Percentiles rank a stretch among this genome's conserved stretches.
These are phyloP conservation scores for Aspergillus sp. DNA, from an alignment of 2,329 filamentous ascomycete species.

Conservation along the genomic window DNA sequence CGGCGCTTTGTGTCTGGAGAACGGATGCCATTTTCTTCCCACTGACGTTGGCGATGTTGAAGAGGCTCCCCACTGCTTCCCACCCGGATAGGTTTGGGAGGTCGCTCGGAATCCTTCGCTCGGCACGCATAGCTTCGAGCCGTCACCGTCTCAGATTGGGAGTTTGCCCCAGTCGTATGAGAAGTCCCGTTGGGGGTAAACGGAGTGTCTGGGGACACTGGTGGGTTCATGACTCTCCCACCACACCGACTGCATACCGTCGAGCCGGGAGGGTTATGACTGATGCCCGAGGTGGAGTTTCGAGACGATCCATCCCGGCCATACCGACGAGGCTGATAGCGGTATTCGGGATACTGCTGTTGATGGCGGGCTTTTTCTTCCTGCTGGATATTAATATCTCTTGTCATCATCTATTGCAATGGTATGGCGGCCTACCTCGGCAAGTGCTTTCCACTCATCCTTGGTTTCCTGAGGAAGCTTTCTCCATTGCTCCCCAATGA, in stretches of 20 bases:
- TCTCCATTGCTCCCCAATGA: conserved; percentile 92
- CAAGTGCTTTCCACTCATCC: conserved; percentile 81
- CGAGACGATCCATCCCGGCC: conserved; percentile 52
- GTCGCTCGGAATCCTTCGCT: conserved; percentile 21
- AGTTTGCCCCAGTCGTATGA: conserved; percentile 32
- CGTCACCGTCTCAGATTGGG: conserved; percentile 24
- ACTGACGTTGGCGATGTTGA: conserved; percentile 23
- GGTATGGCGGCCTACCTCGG: conserved; percentile 58
- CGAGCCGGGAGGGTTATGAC: conserved; percentile 34
- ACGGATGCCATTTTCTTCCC: conserved; percentile 37
- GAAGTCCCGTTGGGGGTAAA: conserved; percentile 34
- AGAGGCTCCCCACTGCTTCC: conserved; percentile 21
- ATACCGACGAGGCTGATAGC: conserved; percentile 80
- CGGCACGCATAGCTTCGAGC: conserved; percentile 22
- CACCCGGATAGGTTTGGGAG: conserved; percentile 24
- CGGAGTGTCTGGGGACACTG: conserved; percentile 40
- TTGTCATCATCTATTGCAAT: not conserved
- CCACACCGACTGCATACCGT: conserved; percentile 44
- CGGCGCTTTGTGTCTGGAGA: conserved; percentile 62
- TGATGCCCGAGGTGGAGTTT: conserved; percentile 31
- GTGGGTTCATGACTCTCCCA: conserved; percentile 47
- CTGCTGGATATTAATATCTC: conserved; percentile 36
- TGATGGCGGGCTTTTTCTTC: conserved; percentile 89
- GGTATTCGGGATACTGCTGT: conserved; percentile 86
- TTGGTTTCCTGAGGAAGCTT: conserved; percentile 71